Conservation (phyloP, 305 asterid species). For the Fraxinus paxiana region DNA sequence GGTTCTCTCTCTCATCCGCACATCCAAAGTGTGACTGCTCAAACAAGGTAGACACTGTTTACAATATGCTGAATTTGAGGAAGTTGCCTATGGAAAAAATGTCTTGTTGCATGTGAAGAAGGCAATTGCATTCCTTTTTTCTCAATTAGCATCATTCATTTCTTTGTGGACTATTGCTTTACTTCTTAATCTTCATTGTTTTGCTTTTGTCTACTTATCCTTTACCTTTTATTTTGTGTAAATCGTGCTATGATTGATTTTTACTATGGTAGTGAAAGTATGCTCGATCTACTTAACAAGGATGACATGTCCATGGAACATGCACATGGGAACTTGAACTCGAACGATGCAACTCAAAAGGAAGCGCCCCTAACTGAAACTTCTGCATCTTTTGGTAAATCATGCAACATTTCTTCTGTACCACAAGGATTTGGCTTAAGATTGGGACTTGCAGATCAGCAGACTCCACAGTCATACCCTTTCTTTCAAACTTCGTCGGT, state of each 20-base stretch:
- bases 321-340: constrained; percentile 28
- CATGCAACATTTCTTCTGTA: constrained; percentile 28
- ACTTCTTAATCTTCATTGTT: not conserved
- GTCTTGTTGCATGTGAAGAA: not conserved
- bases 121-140: not conserved
- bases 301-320: constrained; percentile 33
- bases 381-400: constrained; percentile 26
- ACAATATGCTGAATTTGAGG: constrained; percentile 8
- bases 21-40: constrained; percentile 29
- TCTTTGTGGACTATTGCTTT: not conserved
- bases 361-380: constrained; percentile 28
- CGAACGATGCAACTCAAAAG: constrained; percentile 26
- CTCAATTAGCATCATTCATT: not conserved
- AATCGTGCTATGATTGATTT: constrained; percentile 10
- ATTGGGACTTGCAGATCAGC: constrained; percentile 35
- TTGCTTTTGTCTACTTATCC: constrained; percentile 10
- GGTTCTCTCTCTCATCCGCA: constrained; percentile 33
- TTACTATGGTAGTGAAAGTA: constrained; percentile 34
- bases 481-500: constrained; percentile 42
- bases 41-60: constrained; percentile 30
- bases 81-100: not conserved
- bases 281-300: constrained; percentile 31
- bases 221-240: not conserved
- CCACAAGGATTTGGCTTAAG: constrained; percentile 38
- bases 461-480: constrained; percentile 37